phyloP scores from a whole-genome alignment of 1,284 basidiomycete genomes.

The Sporisorium reilianum region DNA sequence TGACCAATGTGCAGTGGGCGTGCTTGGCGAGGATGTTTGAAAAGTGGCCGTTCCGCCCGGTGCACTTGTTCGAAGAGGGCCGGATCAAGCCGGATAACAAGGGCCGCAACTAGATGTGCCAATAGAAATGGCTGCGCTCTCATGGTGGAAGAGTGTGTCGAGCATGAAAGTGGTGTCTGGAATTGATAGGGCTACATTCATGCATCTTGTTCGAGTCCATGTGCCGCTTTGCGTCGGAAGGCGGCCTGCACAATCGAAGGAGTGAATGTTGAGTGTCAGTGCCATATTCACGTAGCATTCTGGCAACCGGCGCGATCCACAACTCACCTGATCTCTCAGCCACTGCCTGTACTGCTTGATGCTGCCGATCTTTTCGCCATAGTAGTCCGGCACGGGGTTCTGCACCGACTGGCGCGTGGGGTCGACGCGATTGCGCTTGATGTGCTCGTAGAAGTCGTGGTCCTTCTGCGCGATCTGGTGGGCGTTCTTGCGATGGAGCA shows the following conservation, averaged over 20 bases:
- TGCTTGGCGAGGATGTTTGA: conserved; percentile 63
- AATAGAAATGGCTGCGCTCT: not conserved
- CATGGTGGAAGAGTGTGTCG: not conserved
- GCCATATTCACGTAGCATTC: not conserved
- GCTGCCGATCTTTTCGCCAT: conserved; percentile 66
- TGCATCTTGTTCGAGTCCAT: conserved; percentile 59
- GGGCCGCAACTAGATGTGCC: conserved; percentile 16
- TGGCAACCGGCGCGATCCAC: not conserved
- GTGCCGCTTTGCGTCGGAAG: conserved; percentile 62
- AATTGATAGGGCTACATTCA: conserved; percentile 5
- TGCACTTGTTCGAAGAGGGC: conserved; percentile 55
- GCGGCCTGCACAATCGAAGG: conserved; percentile 27
- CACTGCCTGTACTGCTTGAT: conserved; percentile 66
- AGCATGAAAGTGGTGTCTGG: conserved; percentile 1
- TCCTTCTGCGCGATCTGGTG: conserved; percentile 61
- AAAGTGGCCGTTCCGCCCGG: conserved; percentile 66
- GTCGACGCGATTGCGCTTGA: conserved; percentile 60
- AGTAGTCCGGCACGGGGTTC: conserved; percentile 66
- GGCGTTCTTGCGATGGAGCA: conserved; percentile 56
- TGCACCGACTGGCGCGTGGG: conserved; percentile 63
- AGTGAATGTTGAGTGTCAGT: not conserved
- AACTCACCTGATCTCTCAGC: conserved; percentile 60
- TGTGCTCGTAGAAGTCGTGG: conserved; percentile 62
- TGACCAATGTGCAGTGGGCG: conserved; percentile 64
- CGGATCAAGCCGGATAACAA: conserved; percentile 44